Evolutionary conservation across 768 basidiomycete species (phyloP).

Genomic region (Lactarius akahatsu): DNA sequence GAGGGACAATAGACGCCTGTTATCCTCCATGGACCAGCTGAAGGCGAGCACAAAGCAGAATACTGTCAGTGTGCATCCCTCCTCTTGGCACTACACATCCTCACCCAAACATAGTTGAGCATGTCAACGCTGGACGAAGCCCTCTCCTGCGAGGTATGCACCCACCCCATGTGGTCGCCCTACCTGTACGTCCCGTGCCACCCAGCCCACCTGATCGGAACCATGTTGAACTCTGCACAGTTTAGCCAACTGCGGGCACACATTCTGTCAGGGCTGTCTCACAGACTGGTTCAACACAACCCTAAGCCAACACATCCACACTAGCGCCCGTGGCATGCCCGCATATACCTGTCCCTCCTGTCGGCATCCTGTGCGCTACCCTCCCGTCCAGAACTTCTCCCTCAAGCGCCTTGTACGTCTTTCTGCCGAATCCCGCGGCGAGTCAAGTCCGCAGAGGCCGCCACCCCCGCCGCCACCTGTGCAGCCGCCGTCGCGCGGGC

Average conservation of each 20-base stretch:
- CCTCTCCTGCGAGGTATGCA: conserved; percentile 65
- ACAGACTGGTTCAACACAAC: conserved; percentile 52
- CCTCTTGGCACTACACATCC: neutral
- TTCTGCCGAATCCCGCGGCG: conserved; percentile 50
- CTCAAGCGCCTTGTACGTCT: conserved; percentile 57
- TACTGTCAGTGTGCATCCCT: conserved; percentile 10
- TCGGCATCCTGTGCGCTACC: conserved; percentile 46
- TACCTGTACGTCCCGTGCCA: conserved; percentile 49
- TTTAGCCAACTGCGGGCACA: conserved; percentile 63
- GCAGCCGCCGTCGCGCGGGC: conserved; percentile 10
- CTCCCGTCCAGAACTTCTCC: conserved; percentile 60
- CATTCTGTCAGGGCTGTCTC: conserved; percentile 63
- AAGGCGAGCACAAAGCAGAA: conserved; percentile 21
- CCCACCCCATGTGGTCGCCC: conserved; percentile 61
- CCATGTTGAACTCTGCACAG: conserved; percentile 38
- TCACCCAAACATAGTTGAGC: conserved; percentile 14
- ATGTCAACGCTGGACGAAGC: conserved; percentile 47
- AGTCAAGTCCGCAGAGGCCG: conserved; percentile 40
- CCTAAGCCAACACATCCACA: conserved; percentile 48
- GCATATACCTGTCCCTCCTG: conserved; percentile 70
- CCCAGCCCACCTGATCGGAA: neutral
- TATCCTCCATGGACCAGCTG: conserved; percentile 9
- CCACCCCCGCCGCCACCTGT: conserved; percentile 6
- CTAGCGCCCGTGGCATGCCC: conserved; percentile 32
- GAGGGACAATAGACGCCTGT: conserved; percentile 13